These are phyloP conservation scores for Inga leiocalycina DNA, from an alignment of 306 rosid genomes.

Conservation along the genomic window DNA sequence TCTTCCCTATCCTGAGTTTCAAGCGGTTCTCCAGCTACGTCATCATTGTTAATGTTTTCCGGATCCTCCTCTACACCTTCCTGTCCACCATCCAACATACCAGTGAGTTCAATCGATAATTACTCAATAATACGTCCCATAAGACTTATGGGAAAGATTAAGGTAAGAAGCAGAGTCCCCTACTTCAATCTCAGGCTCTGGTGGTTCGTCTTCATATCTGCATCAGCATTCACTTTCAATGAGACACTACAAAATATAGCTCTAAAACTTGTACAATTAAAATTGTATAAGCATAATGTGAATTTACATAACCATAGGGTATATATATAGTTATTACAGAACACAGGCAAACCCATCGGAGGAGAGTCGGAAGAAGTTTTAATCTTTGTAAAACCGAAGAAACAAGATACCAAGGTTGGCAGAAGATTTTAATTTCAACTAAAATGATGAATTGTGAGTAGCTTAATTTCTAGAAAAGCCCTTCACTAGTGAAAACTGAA, in stretches of 20 bases:
- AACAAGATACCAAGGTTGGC: neutral
- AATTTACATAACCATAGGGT: neutral
- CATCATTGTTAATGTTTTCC: slow-evolving; percentile 70
- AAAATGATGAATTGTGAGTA: neutral
- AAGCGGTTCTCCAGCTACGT: slow-evolving; percentile 54
- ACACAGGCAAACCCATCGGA: neutral
- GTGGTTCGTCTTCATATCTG: slow-evolving; percentile 90
- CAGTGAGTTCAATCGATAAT: neutral
- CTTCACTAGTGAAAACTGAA: neutral
- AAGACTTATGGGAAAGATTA: neutral
- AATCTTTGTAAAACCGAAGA: neutral
- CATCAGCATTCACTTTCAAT: slow-evolving; percentile 9
- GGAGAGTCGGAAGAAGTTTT: neutral
- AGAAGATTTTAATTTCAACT: neutral
- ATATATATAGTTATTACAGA: neutral
- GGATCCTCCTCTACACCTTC: slow-evolving; percentile 90
- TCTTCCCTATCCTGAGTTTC: slow-evolving; percentile 69
- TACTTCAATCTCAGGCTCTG: slow-evolving; percentile 90
- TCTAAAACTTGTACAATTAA: neutral
- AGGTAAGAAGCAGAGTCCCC: neutral
- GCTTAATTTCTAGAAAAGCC: neutral
- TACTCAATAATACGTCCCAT: neutral
- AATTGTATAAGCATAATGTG: neutral
- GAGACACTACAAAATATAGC: neutral
- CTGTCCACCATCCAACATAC: slow-evolving; percentile 43